Evolutionary conservation across 106 monocot species (phyloP), one percentile per base, ranked within the genome.

Genomic region (Dendrobium catenatum): DNA sequence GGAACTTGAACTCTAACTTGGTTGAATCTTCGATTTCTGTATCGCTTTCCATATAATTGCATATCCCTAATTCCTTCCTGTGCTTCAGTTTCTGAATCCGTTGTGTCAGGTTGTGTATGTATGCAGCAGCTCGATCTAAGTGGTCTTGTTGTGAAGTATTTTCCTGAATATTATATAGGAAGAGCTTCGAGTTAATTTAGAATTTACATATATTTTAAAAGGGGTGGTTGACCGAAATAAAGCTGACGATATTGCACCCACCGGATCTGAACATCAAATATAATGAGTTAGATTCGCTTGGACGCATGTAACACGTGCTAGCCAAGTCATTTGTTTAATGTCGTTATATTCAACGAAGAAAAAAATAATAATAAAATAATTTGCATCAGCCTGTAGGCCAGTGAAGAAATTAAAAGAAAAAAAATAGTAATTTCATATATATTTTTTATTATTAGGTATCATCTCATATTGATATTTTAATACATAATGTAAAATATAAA

Each of bases 71-170:
- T 47, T 73, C 79, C 79, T 83, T 84, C 41, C 51, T 80, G 59
- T 84, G 78, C 54, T 84, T 88, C 84, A 88, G 73, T 5, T 55
- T 82, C 17, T 88, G 88, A 16, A 91, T 83, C 43, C 80, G 73
- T 42, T 56, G 78, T 41, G 33, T 82, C 2, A 91, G 82, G 8
- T 81, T 77, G 6, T 29, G 81, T 58, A 91, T 91, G 80, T 91
- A 91, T 0, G 78, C 40, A 9, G 82, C 70, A 0, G 84, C 91
- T 64, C 80, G 80, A 17, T 85, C 86, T 76, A 91, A 55, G 82
- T 78, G 68, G 55, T 86, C 78, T 20, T 78, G 82, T 40, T 88
- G 88, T 37, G 82, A 79, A 29, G 73, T 68, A 8, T 40, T 29
- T 20, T 82, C 81, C 84, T 86, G 78, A 54, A 59, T 18, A 31